Percentiles rank a stretch among this genome's conserved stretches.
Evolutionary conservation across 768 basidiomycete species (phyloP).

Genomic region (Phaeolepiota aurea): DNA sequence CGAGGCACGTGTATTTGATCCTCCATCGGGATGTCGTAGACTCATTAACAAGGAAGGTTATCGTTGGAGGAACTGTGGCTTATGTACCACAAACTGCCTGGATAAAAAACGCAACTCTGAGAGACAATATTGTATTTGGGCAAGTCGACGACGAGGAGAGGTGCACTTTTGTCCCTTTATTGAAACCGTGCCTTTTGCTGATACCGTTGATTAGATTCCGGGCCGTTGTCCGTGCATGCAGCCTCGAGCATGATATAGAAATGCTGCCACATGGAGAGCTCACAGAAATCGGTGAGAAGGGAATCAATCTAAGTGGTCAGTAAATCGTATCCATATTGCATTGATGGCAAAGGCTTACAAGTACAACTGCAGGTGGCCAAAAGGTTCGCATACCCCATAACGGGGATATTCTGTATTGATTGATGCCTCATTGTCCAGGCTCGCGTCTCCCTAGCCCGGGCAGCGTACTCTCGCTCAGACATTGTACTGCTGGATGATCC

Average conservation of each 20-base stretch:
- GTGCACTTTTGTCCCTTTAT: slow-evolving; percentile 47
- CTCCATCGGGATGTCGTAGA: too few relatives aligned
- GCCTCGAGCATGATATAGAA: slow-evolving; percentile 53
- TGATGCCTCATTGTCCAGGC: slow-evolving; percentile 27
- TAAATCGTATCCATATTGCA: slow-evolving; percentile 5
- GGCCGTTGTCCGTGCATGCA: slow-evolving; percentile 47
- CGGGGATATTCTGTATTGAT: too few relatives aligned
- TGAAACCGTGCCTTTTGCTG: not conserved
- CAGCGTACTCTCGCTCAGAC: slow-evolving; percentile 59
- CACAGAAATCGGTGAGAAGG: slow-evolving; percentile 65
- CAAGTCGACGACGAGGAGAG: slow-evolving; percentile 49
- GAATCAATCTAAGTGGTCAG: slow-evolving; percentile 49
- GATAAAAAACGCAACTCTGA: slow-evolving; percentile 61
- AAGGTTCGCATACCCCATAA: slow-evolving; percentile 10
- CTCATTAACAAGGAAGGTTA: slow-evolving; percentile 39
- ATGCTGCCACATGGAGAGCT: slow-evolving; percentile 55
- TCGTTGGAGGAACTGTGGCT: slow-evolving; percentile 45
- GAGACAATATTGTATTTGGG: slow-evolving; percentile 73
- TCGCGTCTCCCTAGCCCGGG: slow-evolving; percentile 58
- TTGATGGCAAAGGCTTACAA: not conserved
- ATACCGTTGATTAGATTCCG: slow-evolving; percentile 27
- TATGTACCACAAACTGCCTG: slow-evolving; percentile 58
- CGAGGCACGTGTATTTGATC: slow-evolving; percentile 24
- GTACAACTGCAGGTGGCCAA: slow-evolving; percentile 13
- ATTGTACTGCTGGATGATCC: slow-evolving; percentile 71